Percentiles rank a stretch among this genome's conserved stretches.
Evolutionary conservation across 148 eudicot genomes (phyloP).

Genomic region (Arctostaphylos glauca): DNA sequence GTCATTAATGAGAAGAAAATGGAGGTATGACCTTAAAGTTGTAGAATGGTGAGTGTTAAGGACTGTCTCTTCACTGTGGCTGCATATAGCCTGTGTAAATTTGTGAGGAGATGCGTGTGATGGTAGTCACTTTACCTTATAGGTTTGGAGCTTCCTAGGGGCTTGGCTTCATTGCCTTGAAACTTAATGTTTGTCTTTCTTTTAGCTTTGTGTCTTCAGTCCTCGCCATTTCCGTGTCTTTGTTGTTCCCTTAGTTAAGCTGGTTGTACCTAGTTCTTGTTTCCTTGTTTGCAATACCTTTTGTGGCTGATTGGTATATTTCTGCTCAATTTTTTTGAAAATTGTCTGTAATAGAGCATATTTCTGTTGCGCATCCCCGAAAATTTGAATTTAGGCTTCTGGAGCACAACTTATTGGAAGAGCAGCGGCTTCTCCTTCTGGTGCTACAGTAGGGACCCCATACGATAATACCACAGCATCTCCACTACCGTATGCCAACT

Average conservation of each 20-base stretch:
- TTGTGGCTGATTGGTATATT: background rate
- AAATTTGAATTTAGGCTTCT: slow-evolving; percentile 51
- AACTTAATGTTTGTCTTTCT: background rate
- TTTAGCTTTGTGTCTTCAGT: slow-evolving; percentile 6
- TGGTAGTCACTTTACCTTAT: background rate
- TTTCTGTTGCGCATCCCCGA: slow-evolving; percentile 7
- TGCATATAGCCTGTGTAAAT: background rate
- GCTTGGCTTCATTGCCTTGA: background rate
- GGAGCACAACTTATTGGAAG: slow-evolving; percentile 74
- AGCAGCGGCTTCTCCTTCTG: slow-evolving; percentile 87
- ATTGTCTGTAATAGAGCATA: background rate
- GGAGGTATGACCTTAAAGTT: background rate
- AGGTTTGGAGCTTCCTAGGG: background rate
- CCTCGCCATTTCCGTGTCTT: slow-evolving; percentile 8
- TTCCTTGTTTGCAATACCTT: background rate
- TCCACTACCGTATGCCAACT: slow-evolving; percentile 83
- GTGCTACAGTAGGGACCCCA: slow-evolving; percentile 48
- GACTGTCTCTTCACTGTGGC: background rate
- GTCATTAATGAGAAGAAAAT: background rate
- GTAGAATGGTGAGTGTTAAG: background rate
- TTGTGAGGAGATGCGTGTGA: background rate
- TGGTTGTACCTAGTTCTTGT: background rate
- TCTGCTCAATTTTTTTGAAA: background rate
- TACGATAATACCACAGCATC: slow-evolving; percentile 83
- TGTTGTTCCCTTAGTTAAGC: background rate